Percentiles rank a stretch among this genome's conserved stretches.
These are phyloP conservation scores for Neofusicoccum sp. DNA, from an alignment of 2,329 filamentous ascomycete genomes.

Conservation along the genomic window DNA sequence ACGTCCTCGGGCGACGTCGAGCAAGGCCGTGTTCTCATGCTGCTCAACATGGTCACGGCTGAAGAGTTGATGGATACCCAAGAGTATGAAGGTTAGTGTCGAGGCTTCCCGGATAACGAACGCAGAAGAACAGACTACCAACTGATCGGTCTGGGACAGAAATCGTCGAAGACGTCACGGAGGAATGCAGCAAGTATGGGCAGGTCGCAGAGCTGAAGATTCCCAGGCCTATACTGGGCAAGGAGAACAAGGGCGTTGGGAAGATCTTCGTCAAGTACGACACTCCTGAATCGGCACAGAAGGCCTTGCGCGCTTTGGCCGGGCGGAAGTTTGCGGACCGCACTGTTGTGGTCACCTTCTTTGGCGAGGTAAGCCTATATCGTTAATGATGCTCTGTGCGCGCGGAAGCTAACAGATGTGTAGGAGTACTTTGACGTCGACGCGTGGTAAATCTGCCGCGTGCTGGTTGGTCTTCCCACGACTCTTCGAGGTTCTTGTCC, in stretches of 20 bases:
- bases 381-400: neutral
- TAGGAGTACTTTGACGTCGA: slow-evolving; percentile 25
- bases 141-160: slow-evolving; percentile 56
- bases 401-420: slow-evolving; percentile 4
- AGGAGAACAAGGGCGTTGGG: slow-evolving; percentile 84
- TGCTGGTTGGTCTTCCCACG: neutral
- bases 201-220: slow-evolving; percentile 87
- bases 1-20: slow-evolving; percentile 80
- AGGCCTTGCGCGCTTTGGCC: slow-evolving; percentile 85
- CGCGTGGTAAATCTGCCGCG: slow-evolving; percentile 21
- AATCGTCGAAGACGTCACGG: slow-evolving; percentile 91
- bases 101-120: neutral
- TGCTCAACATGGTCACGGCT: slow-evolving; percentile 97
- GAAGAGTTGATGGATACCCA: slow-evolving; percentile 93
- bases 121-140: slow-evolving; percentile 33
- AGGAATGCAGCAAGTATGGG: slow-evolving; percentile 93
- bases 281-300: slow-evolving; percentile 72
- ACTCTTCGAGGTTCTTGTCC: neutral
- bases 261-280: slow-evolving; percentile 99
- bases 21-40: slow-evolving; percentile 80
- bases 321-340: slow-evolving; percentile 95
- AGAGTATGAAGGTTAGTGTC: slow-evolving; percentile 81
- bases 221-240: slow-evolving; percentile 80
- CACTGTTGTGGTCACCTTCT: slow-evolving; percentile 95
- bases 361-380: slow-evolving; percentile 72